Evolutionary conservation across 2,329 filamentous ascomycete species (phyloP), one percentile per base, ranked within the genome.

Genomic region (Hypoxylon sp.): DNA sequence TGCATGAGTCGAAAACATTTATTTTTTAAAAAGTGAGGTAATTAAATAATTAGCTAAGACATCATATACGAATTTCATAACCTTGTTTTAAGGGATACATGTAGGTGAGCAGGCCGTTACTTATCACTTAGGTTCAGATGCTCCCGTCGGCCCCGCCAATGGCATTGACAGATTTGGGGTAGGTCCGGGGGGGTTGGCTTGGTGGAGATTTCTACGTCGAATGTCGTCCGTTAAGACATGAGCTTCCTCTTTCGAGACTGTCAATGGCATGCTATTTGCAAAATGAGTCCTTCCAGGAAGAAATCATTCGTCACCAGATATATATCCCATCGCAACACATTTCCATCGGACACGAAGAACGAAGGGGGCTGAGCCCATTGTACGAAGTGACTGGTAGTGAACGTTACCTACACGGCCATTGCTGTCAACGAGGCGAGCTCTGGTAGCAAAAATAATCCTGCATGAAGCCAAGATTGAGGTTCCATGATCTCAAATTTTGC

Each of bases 161-260:
- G 25, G 30, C 16, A 27, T 30, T n/a, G 34, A 23, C 30, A 50
- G 34, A 34, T 11, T 27, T 45, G 39, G 56, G 37, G 46, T 25
- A 50, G 52, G 52, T 27, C 25, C 25, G 25, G 25, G 25, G 25
- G 25, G 25, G 25, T 63, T 57, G 48, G 60, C 53, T 25, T 48
- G 47, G 53, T 53, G 53, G 53, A 16, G 60, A 41, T 37, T 25
- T 30, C 16, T 41, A 27, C 12, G 29, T 23, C 29, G 29, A 34
- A n/a, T n/a, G 30, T 27, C 25, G 25, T 27, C 25, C 25, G 27
- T 50, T 11, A 23, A 56, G 50, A n/a, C n/a, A n/a, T n/a, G n/a
- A 60, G 32, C 55, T 67, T 67, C 64, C 59, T 60, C 39, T 67
- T 67, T 57, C 8, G 60, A 52, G 55, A 57, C 64, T 45, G 51